phyloP scores from a whole-genome alignment of 2,329 filamentous ascomycete genomes.

The Botrytis elliptica region DNA sequence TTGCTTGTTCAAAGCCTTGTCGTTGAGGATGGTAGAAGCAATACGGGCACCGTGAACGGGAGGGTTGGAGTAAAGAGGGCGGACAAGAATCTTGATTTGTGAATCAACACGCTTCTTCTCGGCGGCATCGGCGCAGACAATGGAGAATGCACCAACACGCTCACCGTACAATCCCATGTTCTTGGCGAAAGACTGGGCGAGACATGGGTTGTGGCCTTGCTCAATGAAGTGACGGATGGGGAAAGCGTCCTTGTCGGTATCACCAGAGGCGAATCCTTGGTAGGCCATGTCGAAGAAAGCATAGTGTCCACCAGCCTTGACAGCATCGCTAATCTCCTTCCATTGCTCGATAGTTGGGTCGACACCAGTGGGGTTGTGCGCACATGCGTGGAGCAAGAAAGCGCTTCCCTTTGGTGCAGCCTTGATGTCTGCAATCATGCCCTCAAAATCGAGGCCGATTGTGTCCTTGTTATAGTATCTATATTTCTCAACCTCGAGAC shows the following conservation, averaged over 20 bases:
- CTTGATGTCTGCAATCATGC: conserved; percentile 88
- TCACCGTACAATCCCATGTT: conserved; percentile 99
- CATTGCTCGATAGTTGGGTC: conserved; percentile 92
- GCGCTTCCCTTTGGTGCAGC: conserved; percentile 81
- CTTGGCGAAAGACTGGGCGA: conserved; percentile 96
- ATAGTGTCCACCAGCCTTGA: conserved; percentile 85
- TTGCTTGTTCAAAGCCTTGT: conserved; percentile 79
- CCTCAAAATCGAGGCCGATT: conserved; percentile 95
- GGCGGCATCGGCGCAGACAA: conserved; percentile 78
- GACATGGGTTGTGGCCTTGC: conserved; percentile 82
- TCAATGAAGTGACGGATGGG: conserved; percentile 90
- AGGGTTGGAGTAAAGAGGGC: conserved; percentile 97
- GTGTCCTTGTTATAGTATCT: conserved; percentile 99
- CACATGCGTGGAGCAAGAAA: conserved; percentile 93
- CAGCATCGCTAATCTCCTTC: conserved; percentile 81
- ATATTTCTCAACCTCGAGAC: conserved; percentile 90
- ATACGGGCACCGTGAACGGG: conserved; percentile 95
- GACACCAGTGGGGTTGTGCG: conserved; percentile 96
- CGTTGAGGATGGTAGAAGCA: conserved; percentile 87
- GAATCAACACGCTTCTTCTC: conserved; percentile 97
- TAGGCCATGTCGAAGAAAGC: conserved; percentile 99
- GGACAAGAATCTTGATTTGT: conserved; percentile 97
- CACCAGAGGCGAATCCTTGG: conserved; percentile 93
- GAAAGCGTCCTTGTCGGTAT: conserved; percentile 90
- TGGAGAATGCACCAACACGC: conserved; percentile 94